A percentile compares a stretch with the other conserved stretches of the same genome.
Evolutionary conservation across 495 filamentous ascomycete genomes (phyloP).

Genomic region (Penicillium robsamsonii): DNA sequence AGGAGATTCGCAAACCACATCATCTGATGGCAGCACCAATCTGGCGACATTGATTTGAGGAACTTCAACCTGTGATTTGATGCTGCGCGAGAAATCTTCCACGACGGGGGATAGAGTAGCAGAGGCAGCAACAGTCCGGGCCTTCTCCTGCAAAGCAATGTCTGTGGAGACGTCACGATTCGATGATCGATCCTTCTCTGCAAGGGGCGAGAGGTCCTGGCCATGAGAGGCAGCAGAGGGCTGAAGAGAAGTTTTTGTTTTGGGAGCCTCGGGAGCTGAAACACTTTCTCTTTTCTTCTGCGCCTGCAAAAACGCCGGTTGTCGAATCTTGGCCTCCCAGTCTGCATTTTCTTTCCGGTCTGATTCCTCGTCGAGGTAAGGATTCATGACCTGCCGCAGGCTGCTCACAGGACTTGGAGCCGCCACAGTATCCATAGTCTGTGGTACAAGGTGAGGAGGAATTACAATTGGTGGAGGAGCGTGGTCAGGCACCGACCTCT

Average conservation of each 20-base stretch:
- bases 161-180: constrained; percentile 24
- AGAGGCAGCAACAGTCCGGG: constrained; percentile 20
- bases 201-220: constrained; percentile 49
- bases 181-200: constrained; percentile 43
- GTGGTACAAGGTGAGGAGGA: constrained; percentile 33
- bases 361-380: constrained; percentile 56
- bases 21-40: constrained; percentile 19
- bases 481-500: constrained; percentile 72
- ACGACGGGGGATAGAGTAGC: constrained; percentile 31
- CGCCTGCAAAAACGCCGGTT: constrained; percentile 15
- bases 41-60: constrained; percentile 21
- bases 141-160: constrained; percentile 23
- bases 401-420: constrained; percentile 80
- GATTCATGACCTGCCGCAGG: constrained; percentile 85
- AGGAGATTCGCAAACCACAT: constrained; percentile 28
- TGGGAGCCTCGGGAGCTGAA: constrained; percentile 21
- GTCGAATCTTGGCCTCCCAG: constrained; percentile 21
- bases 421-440: constrained; percentile 32
- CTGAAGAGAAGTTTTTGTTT: constrained; percentile 30
- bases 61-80: constrained; percentile 22
- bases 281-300: constrained; percentile 32
- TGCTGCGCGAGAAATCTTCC: constrained; percentile 32
- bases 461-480: constrained; percentile 49
- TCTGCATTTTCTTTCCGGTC: constrained; percentile 26
- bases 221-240: constrained; percentile 23